Base-by-base conservation (phyloP, 495 filamentous ascomycete genomes). In the Hyaloscypha bicolor region DNA sequence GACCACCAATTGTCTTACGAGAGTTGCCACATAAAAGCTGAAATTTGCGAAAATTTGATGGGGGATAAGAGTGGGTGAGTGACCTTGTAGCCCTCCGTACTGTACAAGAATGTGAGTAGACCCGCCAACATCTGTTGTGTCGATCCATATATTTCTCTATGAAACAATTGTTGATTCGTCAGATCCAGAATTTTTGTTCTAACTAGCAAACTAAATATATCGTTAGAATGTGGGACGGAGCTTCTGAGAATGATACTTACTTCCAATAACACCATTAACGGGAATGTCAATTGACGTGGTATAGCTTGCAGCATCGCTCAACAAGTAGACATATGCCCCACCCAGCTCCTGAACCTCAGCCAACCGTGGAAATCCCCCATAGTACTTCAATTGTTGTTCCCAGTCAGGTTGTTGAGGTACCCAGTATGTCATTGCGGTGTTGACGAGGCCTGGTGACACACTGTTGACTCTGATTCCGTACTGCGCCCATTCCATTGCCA, bases 401-500 rank as follows among this genome's bases (percentile, higher is more conserved):
- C 60, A 64, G 96, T 94, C 75, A 94, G 76, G 6, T 90, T 93
- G 55, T 78, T 83, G 51, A 21, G 33, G 35, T 2, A 68, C 66
- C 60, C 55, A 63, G 39, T 63, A 63, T 73, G 96, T 97, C 93
- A 97, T 97, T 56, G 96, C 93, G 12, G 93, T 97, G 39, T 85
- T 91, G 61, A 97, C 89, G 68, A 95, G 94, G 3, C 86, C 86
- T 0, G 86, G 86, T n/a, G 90, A 90, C 65, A 93, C 86, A 0
- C 88, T 89, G 69, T 94, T 93, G 19, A 94, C 91, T 30, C 85
- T 89, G 72, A 96, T 87, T 0, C 93, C 92, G 70, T 87, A 81
- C 6, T 83, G 76, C 4, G 88, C 85, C 92, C 92, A 96, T 76
- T 95, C 91, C 67, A 96, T 96, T 31, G 88, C 89, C 48, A 97